Percentiles rank a stretch among this genome's conserved stretches.
These are phyloP conservation scores for Phaeotremella fagi DNA, from an alignment of 768 basidiomycete species.

Conservation along the genomic window DNA sequence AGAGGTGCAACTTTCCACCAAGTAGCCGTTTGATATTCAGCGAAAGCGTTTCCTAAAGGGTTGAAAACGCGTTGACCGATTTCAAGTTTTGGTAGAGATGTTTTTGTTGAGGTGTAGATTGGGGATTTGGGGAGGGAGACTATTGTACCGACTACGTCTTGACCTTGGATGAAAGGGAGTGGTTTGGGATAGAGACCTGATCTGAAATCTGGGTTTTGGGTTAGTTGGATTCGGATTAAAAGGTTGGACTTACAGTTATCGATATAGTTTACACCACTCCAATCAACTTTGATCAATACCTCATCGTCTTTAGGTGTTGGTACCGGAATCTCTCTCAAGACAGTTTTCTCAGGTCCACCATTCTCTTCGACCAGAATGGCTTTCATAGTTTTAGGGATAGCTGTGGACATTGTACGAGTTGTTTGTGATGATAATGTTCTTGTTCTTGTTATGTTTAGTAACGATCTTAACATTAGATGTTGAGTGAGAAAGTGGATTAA, in stretches of 20 bases:
- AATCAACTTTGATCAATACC: conserved; percentile 46
- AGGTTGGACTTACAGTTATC: conserved; percentile 37
- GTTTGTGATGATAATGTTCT: no score
- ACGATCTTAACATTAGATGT: no score
- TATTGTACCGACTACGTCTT: conserved; percentile 73
- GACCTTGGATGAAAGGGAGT: conserved; percentile 58
- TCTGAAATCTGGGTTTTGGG: conserved; percentile 60
- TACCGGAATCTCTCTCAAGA: conserved; percentile 57
- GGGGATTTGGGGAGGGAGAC: conserved; percentile 66
- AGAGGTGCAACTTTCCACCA: conserved; percentile 63
- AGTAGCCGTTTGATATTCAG: conserved; percentile 66
- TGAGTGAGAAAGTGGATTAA: no score
- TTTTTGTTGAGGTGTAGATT: conserved; percentile 51
- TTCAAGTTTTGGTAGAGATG: conserved; percentile 61
- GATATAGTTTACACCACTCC: conserved; percentile 66
- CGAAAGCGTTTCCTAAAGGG: conserved; percentile 52
- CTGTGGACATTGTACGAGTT: conserved; percentile 7
- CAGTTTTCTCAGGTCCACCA: conserved; percentile 67
- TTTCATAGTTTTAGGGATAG: conserved; percentile 56
- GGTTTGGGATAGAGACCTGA: conserved; percentile 52
- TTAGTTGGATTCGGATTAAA: conserved; percentile 51
- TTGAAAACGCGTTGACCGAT: conserved; percentile 68
- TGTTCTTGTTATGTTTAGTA: no score
- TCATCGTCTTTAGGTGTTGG: conserved; percentile 61
- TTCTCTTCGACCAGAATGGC: conserved; percentile 66